Percentiles rank a stretch among this genome's conserved stretches.
Conservation (phyloP, 495 filamentous ascomycete genomes). For the Aspergillus indologenus region DNA sequence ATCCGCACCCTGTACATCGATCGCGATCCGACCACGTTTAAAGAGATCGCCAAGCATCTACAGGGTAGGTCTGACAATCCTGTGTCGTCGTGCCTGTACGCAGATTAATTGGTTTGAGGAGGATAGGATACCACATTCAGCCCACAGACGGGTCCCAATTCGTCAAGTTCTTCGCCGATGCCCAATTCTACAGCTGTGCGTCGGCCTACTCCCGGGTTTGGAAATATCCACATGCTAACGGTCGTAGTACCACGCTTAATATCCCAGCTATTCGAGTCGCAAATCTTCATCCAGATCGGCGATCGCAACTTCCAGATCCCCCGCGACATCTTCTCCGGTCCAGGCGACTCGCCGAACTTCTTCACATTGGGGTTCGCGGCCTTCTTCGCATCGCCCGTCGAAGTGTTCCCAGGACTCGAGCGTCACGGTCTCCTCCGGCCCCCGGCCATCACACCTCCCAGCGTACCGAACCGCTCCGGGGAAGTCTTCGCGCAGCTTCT, state of each 20-base stretch:
- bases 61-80: constrained; percentile 56
- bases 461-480: constrained; percentile 74
- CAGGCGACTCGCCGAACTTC: constrained; percentile 91
- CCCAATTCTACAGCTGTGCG: constrained; percentile 89
- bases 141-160: constrained; percentile 83
- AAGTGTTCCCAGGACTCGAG: constrained; percentile 84
- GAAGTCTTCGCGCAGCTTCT: constrained; percentile 79
- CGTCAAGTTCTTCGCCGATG: constrained; percentile 89
- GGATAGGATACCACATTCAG: constrained; percentile 72
- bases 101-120: not conserved
- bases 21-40: constrained; percentile 86
- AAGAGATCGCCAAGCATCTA: constrained; percentile 84
- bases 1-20: constrained; percentile 86
- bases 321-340: constrained; percentile 77
- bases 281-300: constrained; percentile 88
- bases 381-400: constrained; percentile 76
- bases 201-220: not conserved
- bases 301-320: constrained; percentile 83
- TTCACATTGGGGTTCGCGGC: constrained; percentile 90
- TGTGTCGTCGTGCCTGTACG: not conserved
- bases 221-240: constrained; percentile 8
- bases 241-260: constrained; percentile 77
- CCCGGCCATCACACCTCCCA: constrained; percentile 78
- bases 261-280: constrained; percentile 89
- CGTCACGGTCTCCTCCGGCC: constrained; percentile 80